These are phyloP conservation scores for Ogataea nakhonphanomensis DNA, from an alignment of 805 yeast genomes.

Conservation along the genomic window DNA sequence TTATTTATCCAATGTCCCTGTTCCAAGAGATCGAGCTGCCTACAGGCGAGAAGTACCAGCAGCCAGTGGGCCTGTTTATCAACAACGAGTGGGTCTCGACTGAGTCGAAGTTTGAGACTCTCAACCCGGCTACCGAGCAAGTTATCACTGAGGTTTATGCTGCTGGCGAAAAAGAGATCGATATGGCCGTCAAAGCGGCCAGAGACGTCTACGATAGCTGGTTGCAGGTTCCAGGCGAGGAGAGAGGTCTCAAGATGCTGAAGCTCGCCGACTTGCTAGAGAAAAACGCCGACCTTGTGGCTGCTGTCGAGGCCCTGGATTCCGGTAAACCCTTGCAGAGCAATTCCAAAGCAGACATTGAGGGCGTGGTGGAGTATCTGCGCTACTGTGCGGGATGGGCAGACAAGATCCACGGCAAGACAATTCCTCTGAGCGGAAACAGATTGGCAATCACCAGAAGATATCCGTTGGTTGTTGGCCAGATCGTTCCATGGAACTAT, in stretches of 20 bases:
- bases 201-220: conserved; percentile 43
- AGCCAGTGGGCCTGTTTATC: conserved; percentile 63
- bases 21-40: conserved; percentile 34
- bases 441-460: conserved; percentile 65
- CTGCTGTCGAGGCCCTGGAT: conserved; percentile 52
- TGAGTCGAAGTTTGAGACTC: conserved; percentile 39
- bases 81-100: conserved; percentile 49
- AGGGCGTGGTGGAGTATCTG: conserved; percentile 42
- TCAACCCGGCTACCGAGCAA: conserved; percentile 50
- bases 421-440: conserved; percentile 36
- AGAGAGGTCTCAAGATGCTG: conserved; percentile 39
- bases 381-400: conserved; percentile 63
- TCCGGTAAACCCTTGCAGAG: conserved; percentile 50
- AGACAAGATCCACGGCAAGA: conserved; percentile 48
- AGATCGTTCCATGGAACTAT: conserved; percentile 72
- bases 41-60: conserved; percentile 45
- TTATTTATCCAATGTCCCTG: conserved; percentile 4
- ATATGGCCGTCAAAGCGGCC: conserved; percentile 50
- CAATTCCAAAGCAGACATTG: conserved; percentile 50
- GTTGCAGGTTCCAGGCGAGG: conserved; percentile 42
- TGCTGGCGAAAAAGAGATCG: conserved; percentile 46
- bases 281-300: conserved; percentile 44
- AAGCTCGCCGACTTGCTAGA: conserved; percentile 52
- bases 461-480: conserved; percentile 65
- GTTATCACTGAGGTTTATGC: conserved; percentile 44